Conservation (phyloP, 805 yeast genomes). For the Lipomyces mesembrius region DNA sequence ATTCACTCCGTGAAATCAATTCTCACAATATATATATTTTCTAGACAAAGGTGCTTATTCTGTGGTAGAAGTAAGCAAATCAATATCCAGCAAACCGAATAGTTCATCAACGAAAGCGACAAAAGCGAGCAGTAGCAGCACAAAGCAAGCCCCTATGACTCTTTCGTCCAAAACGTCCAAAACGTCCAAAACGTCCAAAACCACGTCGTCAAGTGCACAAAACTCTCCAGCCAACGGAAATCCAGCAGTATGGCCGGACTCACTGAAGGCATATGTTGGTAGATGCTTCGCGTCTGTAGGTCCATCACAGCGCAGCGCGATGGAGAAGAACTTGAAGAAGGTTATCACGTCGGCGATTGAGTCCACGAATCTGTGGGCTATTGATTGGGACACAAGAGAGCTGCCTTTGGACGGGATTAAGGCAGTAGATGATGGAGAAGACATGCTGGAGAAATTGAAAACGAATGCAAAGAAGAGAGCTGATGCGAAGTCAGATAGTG, state of each 20-base stretch:
- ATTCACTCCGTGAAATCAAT: background rate
- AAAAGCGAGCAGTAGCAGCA: constrained; percentile 1
- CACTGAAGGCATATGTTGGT: constrained; percentile 57
- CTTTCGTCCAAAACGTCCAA: background rate
- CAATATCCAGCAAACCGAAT: constrained; percentile 6
- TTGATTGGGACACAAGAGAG: constrained; percentile 59
- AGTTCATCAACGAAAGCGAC: background rate
- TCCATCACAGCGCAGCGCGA: constrained; percentile 47
- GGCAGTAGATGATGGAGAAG: constrained; percentile 16
- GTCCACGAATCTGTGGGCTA: constrained; percentile 51
- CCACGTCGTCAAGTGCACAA: background rate
- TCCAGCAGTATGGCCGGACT: constrained; percentile 56
- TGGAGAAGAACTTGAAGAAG: constrained; percentile 57
- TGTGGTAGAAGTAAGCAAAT: constrained; percentile 13
- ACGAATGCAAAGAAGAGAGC: constrained; percentile 15
- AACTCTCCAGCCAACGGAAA: constrained; percentile 4
- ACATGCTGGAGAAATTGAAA: constrained; percentile 20
- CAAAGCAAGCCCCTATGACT: background rate
- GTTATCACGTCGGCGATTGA: constrained; percentile 57
- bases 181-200: background rate
- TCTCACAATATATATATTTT: background rate
- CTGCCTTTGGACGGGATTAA: constrained; percentile 52
- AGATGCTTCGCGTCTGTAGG: constrained; percentile 52
- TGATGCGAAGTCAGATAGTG: background rate
- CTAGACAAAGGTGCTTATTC: constrained; percentile 11